Evolutionary conservation across 345 rosid genomes (phyloP), one percentile per base, ranked within the genome.

Genomic region (Camelina laxa): DNA sequence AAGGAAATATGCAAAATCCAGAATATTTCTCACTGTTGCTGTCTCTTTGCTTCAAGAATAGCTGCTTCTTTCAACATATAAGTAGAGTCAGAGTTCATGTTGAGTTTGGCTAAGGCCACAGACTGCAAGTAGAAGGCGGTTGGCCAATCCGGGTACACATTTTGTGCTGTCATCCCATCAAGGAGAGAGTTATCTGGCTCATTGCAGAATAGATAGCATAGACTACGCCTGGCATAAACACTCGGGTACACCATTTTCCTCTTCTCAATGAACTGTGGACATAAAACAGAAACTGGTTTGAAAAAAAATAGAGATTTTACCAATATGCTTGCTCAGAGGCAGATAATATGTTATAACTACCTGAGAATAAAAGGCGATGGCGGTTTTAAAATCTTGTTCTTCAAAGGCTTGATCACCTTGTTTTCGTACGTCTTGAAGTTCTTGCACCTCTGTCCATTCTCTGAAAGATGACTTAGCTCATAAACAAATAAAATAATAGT

Each of bases 111-210:
- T 36, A 95, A 88, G 35, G 99, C 99, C 22, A 90, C 91, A 1
- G 99, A 92, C 83, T 92, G 97, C 96, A 95, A 84, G 83, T 89
- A 92, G 82, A 89, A 95, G 33, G 96, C 96, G 0, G 90, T 85
- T 14, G 97, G 92, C 99, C 97, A 95, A n/a, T 88, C 96, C 12
- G 93, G 89, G 61, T 72, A 77, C 36, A 80, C 88, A 62, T 82
- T 80, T 16, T 92, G 96, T 6, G 99, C 99, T 75, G 76, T 85
- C 99, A 95, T 95, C 70, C 93, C 99, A 75, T 95, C 99, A 22
- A 86, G 78, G 9, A 95, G 96, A 50, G 97, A 94, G 44, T 81
- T 65, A 33, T 92, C 91, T 5, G 94, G 94, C 50, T 85, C 90
- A 71, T 92, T 85, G 58, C 85, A 84, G 42, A 92, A 76, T 12